Evolutionary conservation across 2,329 filamentous ascomycete species (phyloP), one percentile per base, ranked within the genome.

Genomic region (Sphaerulina musiva): DNA sequence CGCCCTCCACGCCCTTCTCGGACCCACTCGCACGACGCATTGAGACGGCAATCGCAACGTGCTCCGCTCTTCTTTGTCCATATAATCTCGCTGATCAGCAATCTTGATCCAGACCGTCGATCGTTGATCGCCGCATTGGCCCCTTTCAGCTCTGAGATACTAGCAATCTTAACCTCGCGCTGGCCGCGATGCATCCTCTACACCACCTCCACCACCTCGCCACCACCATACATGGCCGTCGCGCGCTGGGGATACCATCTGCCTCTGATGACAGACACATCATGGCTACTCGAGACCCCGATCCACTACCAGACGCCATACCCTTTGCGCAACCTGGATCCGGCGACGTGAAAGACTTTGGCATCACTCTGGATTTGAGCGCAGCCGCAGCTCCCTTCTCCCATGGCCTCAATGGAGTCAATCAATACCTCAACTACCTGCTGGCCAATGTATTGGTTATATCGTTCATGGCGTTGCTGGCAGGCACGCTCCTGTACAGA

Each of bases 401-500:
- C 26, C 71, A 73, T 60, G 76, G 76, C 54, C 68, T 78, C 5
- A 65, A 64, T 17, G 76, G 76, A 44, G 76, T 78, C 46, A 70
- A 78, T 63, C 76, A 78, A 62, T 57, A 59, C 9, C 65, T 68
- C 42, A 78, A 78, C 68, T 77, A 68, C 61, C 63, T 76, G 40
- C 77, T 74, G 66, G 70, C 72, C 56, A 69, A 77, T 58, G 68
- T 71, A 14, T 66, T 77, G 44, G 62, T 74, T 2, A 52, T 60
- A 8, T 67, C 64, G 17, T 73, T 74, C 60, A 59, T 70, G 45
- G 68, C 48, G 32, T 57, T 73, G 26, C 66, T 70, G 44, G 62
- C 66, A 9, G 43, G 70, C 8, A 72, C 74, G 12, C 63, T 78
- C 2, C 49, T 68, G 8, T 70, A 76, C 49, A 70, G 74, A 56